Conservation (phyloP, 495 filamentous ascomycete genomes). For the Astrothelium macrocarpum region DNA sequence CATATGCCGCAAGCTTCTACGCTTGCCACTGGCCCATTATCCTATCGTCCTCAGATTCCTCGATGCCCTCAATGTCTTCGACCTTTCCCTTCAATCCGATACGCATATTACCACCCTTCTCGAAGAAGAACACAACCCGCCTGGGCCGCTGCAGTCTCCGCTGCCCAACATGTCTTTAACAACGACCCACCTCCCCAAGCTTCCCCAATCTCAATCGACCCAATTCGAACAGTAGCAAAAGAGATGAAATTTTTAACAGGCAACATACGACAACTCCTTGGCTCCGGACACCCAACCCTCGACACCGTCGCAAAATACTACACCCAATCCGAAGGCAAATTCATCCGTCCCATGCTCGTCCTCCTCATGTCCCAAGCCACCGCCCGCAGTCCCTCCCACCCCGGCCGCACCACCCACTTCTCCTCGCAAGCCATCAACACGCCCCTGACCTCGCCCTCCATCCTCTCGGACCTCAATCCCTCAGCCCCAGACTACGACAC, state of each 20-base stretch:
- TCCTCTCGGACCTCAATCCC: conserved; percentile 80
- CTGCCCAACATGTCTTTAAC: conserved; percentile 65
- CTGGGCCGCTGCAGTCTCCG: conserved; percentile 62
- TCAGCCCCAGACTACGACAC: conserved; percentile 20
- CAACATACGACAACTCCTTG: conserved; percentile 78
- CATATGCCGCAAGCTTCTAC: background rate
- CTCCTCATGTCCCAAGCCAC: conserved; percentile 94
- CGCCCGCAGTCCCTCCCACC: conserved; percentile 59
- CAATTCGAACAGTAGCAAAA: conserved; percentile 63
- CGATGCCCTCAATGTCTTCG: conserved; percentile 19
- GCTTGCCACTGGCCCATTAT: background rate
- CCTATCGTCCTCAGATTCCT: background rate
- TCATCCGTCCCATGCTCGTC: conserved; percentile 86
- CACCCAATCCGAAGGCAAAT: conserved; percentile 92
- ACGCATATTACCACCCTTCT: conserved; percentile 23
- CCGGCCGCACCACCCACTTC: conserved; percentile 27
- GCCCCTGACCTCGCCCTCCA: conserved; percentile 61
- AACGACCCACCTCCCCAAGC: conserved; percentile 51
- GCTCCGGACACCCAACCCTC: conserved; percentile 84
- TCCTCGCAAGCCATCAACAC: conserved; percentile 48
- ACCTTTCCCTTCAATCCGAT: conserved; percentile 13
- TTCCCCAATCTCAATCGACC: conserved; percentile 34
- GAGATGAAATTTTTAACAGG: conserved; percentile 90
- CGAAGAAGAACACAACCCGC: conserved; percentile 39
- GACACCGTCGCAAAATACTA: conserved; percentile 98